Evolutionary conservation across 2,329 filamentous ascomycete genomes (phyloP).

Genomic region (Pseudonectria buxi): DNA sequence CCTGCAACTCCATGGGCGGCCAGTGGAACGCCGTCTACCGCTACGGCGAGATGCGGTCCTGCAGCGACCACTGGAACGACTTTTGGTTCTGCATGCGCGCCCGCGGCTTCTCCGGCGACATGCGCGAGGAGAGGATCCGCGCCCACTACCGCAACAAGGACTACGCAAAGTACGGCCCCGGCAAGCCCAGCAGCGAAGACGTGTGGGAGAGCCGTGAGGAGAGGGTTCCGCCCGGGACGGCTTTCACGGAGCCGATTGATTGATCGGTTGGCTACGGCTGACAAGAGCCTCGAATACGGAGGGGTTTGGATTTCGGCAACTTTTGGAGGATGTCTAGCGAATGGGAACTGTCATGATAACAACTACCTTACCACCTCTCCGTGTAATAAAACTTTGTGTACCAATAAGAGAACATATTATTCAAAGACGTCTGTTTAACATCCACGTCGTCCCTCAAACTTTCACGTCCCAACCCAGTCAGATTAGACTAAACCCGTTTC

Average conservation of each 20-base stretch:
- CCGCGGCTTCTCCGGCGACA: slow-evolving; percentile 52
- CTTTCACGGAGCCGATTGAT: slow-evolving; percentile 38
- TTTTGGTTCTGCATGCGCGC: slow-evolving; percentile 98
- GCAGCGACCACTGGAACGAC: slow-evolving; percentile 81
- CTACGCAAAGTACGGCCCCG: slow-evolving; percentile 55
- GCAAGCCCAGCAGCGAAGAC: slow-evolving; percentile 72
- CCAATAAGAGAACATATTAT: no score
- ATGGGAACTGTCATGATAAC: no score
- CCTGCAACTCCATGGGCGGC: slow-evolving; percentile 85
- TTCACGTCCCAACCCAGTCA: no score
- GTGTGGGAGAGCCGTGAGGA: slow-evolving; percentile 72
- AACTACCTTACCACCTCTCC: no score
- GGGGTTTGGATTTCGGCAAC: no score
- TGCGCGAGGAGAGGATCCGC: slow-evolving; percentile 55
- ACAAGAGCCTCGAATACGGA: no score
- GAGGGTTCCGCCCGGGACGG: slow-evolving; percentile 44
- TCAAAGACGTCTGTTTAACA: no score
- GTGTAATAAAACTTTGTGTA: no score
- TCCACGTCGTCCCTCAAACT: no score
- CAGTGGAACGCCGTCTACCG: slow-evolving; percentile 92
- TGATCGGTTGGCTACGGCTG: slow-evolving; percentile 30
- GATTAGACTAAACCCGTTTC: no score
- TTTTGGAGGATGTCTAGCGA: no score
- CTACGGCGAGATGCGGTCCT: slow-evolving; percentile 68
- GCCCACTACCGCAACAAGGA: slow-evolving; percentile 63